Evolutionary conservation across 2,329 filamentous ascomycete genomes (phyloP), one percentile per base, ranked within the genome.

Genomic region (Beauveria medogensis): DNA sequence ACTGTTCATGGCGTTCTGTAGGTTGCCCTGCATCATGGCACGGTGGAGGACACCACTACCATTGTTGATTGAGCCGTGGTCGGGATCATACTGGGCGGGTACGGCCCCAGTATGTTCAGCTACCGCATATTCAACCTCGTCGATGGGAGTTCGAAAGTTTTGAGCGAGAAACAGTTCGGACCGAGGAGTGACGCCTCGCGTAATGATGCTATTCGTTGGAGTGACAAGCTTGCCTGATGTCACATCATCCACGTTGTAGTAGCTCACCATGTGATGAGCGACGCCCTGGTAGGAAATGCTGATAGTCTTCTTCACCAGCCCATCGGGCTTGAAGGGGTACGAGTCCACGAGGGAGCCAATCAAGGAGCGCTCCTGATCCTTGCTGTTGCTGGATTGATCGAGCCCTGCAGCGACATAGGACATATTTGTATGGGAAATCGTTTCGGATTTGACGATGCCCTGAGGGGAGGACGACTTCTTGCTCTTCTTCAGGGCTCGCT

Each of bases 291-390:
- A 85, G 2, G 82, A 85, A 44, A 96, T 84, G 67, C 88, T 93
- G 73, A 96, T 92, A 0, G 92, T 96, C 78, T 96, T 96, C 80
- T 97, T 97, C 64, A 96, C 84, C 46, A 97, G 75, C 0, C 92
- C 92, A 1, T 85, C 83, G 16, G 85, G 79, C 69, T 94, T 94
- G 80, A 96, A 96, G 37, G 86, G 85, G 68, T 96, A 96, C 0
- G 89, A 92, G 73, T 96, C 92, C n/a, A 93, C 84, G 14, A 96
- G 79, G 1, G 91, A 95, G 6, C 92, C 92, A 50, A 94, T 86
- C 58, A 92, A 69, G 1, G 73, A 69, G 59, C 78, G 69, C 48
- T 77, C 72, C 0, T 68, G 58, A 1, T 74, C 78, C 44, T 67
- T 71, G 48, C 62, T 55, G 22, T 47, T 55, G 3, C 57, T 57